These are phyloP conservation scores for Chrysoporthe puriensis DNA, from an alignment of 2,329 filamentous ascomycete species.

Conservation along the genomic window DNA sequence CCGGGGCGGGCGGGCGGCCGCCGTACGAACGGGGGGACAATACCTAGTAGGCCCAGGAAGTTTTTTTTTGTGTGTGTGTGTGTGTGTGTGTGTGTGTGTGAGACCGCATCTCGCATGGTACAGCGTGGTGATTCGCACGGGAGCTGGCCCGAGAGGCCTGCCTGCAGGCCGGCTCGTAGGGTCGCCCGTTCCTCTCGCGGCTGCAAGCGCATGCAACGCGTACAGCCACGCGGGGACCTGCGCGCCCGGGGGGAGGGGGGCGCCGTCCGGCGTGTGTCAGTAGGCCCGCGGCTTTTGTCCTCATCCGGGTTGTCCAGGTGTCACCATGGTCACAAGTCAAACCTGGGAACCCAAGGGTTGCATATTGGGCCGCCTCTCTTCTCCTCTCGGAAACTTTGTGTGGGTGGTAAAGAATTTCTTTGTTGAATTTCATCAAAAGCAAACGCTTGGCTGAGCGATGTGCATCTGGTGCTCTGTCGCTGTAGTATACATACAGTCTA, in stretches of 20 bases:
- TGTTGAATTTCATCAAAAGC: conserved; percentile 22
- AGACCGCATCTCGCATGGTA: background rate
- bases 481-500: conserved; percentile 35
- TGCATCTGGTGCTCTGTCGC: conserved; percentile 33
- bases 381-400: background rate
- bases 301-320: background rate
- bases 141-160: background rate
- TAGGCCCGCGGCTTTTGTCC: background rate
- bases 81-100: background rate
- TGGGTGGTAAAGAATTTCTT: conserved; percentile 5
- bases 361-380: too few species aligned
- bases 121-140: background rate
- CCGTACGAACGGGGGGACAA: background rate
- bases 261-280: background rate
- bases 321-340: background rate
- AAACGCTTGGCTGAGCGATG: conserved; percentile 30
- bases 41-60: too few species aligned
- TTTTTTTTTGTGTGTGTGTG: background rate
- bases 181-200: background rate
- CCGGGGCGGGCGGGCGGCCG: background rate
- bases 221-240: conserved; percentile 11
- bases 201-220: conserved; percentile 9
- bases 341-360: too few species aligned
- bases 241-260: background rate
- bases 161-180: background rate